Evolutionary conservation across 441 rosid genomes (phyloP), one percentile per base, ranked within the genome.

Genomic region (Corymbia calophylla): DNA sequence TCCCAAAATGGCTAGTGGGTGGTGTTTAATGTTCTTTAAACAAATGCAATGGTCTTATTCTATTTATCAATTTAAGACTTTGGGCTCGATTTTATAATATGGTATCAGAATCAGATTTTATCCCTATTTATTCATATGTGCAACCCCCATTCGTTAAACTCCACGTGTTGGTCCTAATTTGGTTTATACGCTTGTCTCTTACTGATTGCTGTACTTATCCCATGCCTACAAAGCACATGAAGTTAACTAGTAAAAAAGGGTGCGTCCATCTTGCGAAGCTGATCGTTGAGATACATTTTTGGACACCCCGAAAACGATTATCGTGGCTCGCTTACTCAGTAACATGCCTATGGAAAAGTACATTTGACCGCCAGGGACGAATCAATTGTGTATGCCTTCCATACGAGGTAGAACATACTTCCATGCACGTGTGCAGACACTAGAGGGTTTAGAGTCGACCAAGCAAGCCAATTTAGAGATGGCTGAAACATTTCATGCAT

Each of bases 101-200:
- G 23, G 35, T 17, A 17, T 32, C 0, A 32, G 1, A 32, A 11
- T 3, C 10, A 14, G 23, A 68, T 17, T 68, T 0, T 32, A 11
- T 0, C 11, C 12, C 17, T 3, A 2, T 32, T 8, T 31, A 68
- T 68, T 68, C 19, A 7, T 12, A 68, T 68, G 21, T 68, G 77
- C 0, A 17, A 23, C 23, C 44, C 12, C 6, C 44, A 8, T 32
- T 58, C 7, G 6, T 58, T 9, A 18, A 68, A 31, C 0, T 68
- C 18, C 44, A 17, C 44, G 9, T 17, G 35, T 17, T 11, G 2
- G 8, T 68, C 23, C 23, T 32, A 68, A 68, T 68, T 12, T 18
- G 77, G 23, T 12, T 68, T 32, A 23, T 17, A 17, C 10, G 19
- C 8, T 32, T 68, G 23, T 44, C 19, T 5, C 32, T 66, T 32